Evolutionary conservation across 495 filamentous ascomycete species (phyloP), one percentile per base, ranked within the genome.

Genomic region (Geoglossum glabrum): DNA sequence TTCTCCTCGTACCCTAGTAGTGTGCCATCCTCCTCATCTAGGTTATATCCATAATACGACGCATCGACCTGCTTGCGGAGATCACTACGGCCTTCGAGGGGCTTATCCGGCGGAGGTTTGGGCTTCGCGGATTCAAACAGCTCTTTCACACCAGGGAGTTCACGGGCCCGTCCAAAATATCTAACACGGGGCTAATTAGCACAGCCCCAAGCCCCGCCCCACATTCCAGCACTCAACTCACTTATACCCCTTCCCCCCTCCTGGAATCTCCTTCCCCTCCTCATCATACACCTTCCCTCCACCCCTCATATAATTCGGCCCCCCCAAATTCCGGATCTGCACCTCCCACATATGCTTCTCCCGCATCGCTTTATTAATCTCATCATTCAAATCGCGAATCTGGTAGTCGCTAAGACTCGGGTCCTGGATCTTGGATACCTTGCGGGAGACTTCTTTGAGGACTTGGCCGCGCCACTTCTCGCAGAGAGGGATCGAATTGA

Each of bases 341-440:
- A 88, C 79, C 72, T 98, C 92, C 92, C 92, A 98, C 77, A 92
- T 86, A 73, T 88, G 85, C 70, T 98, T 98, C 76, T 98, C 92
- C 55, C 88, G 83, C 86, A 98, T 95, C 54, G 93, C 79, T 71
- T 94, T 94, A 73, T 98, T 98, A 76, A 98, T 94, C 72, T 98
- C 93, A 70, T 98, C 92, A 71, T 98, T 98, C 62, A 98, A 75
- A 69, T 98, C 92, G 59, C 92, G 83, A 71, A 98, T 90, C 73
- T 97, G 92, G 73, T 82, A 96, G 74, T 98, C 92, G 70, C 81
- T 86, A 15, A 97, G 76, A 30, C 82, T 82, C 7, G 75, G 70
- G 62, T 97, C 93, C 68, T 97, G 92, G 73, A 98, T 97, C 64
- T 87, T 85, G 50, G 87, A 83, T 23, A 97, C 86, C 70, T 97